These are phyloP conservation scores for Beta lomatogona DNA, from an alignment of 179 eudicot species.

Conservation along the genomic window DNA sequence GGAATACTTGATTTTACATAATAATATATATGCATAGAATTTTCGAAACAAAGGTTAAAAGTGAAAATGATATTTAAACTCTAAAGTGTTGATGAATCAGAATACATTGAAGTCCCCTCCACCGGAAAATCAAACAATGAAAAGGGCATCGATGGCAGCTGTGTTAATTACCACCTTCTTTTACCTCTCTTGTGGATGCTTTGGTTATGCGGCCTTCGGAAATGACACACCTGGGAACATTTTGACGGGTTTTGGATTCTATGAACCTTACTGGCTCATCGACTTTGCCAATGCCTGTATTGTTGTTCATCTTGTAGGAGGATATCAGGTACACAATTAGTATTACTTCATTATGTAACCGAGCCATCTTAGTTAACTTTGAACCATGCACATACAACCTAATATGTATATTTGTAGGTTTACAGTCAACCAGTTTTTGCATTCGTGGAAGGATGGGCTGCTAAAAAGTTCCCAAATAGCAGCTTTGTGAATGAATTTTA, in stretches of 20 bases:
- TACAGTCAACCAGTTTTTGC: constrained; percentile 66
- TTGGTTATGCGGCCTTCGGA: constrained; percentile 63
- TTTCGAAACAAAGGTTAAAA: too few species aligned
- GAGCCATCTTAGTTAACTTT: too few species aligned
- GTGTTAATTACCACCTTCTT: constrained; percentile 48
- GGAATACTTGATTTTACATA: not conserved
- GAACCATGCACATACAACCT: too few species aligned
- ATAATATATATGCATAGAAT: too few species aligned
- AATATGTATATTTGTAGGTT: constrained; percentile 34
- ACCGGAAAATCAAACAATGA: constrained; percentile 49
- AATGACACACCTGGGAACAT: constrained; percentile 58
- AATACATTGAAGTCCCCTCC: constrained; percentile 57
- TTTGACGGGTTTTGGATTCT: constrained; percentile 55
- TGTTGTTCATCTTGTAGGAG: constrained; percentile 55
- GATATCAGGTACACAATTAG: constrained; percentile 48
- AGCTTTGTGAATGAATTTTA: constrained; percentile 34
- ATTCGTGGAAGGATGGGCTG: constrained; percentile 48
- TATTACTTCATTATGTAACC: not conserved
- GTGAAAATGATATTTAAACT: too few species aligned
- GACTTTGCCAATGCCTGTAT: constrained; percentile 60
- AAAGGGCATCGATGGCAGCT: constrained; percentile 46
- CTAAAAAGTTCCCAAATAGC: constrained; percentile 39
- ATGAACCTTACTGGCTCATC: constrained; percentile 59
- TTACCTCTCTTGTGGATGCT: constrained; percentile 59
- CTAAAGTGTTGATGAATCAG: constrained; percentile 26